phyloP scores from a whole-genome alignment of 805 yeast species.

The Ogataea paradorogensis region DNA sequence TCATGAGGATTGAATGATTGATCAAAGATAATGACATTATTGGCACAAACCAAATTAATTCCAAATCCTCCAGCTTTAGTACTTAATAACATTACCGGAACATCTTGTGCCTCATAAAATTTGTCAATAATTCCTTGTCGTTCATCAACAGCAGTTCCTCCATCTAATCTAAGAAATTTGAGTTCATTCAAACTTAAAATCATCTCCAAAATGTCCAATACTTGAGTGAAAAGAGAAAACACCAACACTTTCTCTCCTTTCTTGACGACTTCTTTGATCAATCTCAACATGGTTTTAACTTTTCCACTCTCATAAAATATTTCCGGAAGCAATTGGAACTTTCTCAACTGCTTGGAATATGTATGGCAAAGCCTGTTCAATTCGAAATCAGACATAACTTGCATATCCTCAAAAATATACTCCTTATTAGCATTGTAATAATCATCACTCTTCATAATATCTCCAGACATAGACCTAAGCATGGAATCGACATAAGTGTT shows the following conservation, averaged over 20 bases:
- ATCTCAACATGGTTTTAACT: slow-evolving; percentile 49
- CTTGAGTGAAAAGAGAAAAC: slow-evolving; percentile 90
- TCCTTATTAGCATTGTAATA: slow-evolving; percentile 72
- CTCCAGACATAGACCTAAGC: slow-evolving; percentile 66
- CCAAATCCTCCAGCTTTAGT: slow-evolving; percentile 99
- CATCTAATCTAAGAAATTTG: slow-evolving; percentile 84
- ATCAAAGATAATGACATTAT: slow-evolving; percentile 86
- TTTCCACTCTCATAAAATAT: slow-evolving; percentile 71
- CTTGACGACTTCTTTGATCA: slow-evolving; percentile 56
- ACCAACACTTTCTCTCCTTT: slow-evolving; percentile 67
- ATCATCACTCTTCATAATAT: slow-evolving; percentile 76
- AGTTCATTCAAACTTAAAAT: slow-evolving; percentile 62
- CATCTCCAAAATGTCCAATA: slow-evolving; percentile 80
- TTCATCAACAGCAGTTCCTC: slow-evolving; percentile 88
- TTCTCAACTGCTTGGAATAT: slow-evolving; percentile 63
- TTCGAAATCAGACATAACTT: slow-evolving; percentile 90
- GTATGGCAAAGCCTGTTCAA: slow-evolving; percentile 68
- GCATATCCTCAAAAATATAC: slow-evolving; percentile 90
- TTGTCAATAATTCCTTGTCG: slow-evolving; percentile 90
- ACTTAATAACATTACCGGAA: slow-evolving; percentile 83
- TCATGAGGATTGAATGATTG: slow-evolving; percentile 97
- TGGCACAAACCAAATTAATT: slow-evolving; percentile 93
- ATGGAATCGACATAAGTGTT: slow-evolving; percentile 52
- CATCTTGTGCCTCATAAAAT: slow-evolving; percentile 75
- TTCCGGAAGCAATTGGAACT: slow-evolving; percentile 50